These are phyloP conservation scores for Talaromyces rugulosus DNA, from an alignment of 2,329 filamentous ascomycete species.

Conservation along the genomic window DNA sequence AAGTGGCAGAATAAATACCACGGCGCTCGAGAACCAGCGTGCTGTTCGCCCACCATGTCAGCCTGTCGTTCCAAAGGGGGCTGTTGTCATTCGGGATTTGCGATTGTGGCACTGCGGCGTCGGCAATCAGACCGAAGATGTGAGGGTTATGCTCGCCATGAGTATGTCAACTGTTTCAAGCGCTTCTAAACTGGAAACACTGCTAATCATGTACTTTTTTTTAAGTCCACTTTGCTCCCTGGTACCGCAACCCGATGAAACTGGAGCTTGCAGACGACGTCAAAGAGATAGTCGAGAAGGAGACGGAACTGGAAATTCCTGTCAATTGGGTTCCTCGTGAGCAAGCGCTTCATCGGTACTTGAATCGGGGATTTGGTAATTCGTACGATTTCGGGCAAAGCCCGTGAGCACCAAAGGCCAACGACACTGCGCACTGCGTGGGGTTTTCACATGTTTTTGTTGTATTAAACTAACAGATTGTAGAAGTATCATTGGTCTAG, in stretches of 20 bases:
- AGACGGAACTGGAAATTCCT: conserved; percentile 47
- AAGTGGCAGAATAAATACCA: neutral
- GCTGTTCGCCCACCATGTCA: conserved; percentile 45
- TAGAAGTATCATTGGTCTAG: neutral
- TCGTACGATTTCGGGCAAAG: conserved; percentile 58
- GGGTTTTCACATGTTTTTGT: neutral
- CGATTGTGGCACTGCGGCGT: conserved; percentile 64
- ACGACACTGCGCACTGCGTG: neutral
- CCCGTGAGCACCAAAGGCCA: neutral
- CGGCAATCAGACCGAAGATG: conserved; percentile 51
- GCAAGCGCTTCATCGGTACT: conserved; percentile 44
- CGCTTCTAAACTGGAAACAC: neutral
- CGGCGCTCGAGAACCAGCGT: conserved; percentile 33
- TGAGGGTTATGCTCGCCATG: conserved; percentile 57
- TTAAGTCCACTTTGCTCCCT: conserved; percentile 52
- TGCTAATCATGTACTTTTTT: conserved; percentile 11
- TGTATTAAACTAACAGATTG: neutral
- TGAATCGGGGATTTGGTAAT: conserved; percentile 58
- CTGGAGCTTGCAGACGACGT: conserved; percentile 53
- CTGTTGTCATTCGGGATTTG: conserved; percentile 48
- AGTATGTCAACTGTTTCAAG: conserved; percentile 19
- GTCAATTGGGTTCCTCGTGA: conserved; percentile 47
- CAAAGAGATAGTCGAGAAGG: conserved; percentile 39
- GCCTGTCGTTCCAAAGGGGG: conserved; percentile 36
- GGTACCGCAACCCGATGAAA: conserved; percentile 57